Percentiles rank a stretch among this genome's conserved stretches.
These are phyloP conservation scores for Paraphaeosphaeria sporulosa DNA, from an alignment of 2,329 filamentous ascomycete genomes.

Conservation along the genomic window DNA sequence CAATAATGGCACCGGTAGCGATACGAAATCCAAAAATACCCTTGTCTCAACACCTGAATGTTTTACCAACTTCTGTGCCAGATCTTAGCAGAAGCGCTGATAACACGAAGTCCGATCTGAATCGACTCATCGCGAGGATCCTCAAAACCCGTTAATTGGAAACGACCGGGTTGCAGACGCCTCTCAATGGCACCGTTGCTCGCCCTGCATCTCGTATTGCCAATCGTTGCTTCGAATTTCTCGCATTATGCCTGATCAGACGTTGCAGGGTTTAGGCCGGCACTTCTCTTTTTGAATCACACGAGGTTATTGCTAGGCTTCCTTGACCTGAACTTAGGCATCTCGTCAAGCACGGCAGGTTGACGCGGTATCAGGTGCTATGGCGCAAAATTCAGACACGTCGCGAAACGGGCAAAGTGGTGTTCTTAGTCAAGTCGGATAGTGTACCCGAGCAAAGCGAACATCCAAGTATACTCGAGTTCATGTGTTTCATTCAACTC, in stretches of 20 bases:
- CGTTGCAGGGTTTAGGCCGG: conserved; percentile 4
- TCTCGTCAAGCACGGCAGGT: conserved; percentile 5
- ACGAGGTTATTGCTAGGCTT: conserved; percentile 2
- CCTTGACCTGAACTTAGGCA: not conserved
- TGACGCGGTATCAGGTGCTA: conserved; percentile 16
- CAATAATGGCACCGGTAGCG: not conserved
- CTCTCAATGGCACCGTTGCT: not conserved
- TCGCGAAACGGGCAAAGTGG: conserved; percentile 5
- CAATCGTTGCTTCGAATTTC: not conserved
- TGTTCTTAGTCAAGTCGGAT: conserved; percentile 7
- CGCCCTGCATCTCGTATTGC: conserved; percentile 2
- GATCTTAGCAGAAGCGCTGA: conserved; percentile 1
- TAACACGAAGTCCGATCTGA: conserved; percentile 11
- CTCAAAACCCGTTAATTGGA: conserved; percentile 8
- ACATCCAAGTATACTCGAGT: conserved; percentile 4
- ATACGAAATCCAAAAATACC: conserved; percentile 14
- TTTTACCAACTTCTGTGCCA: conserved; percentile 5
- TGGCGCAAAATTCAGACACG: too few relatives aligned
- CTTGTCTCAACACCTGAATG: not conserved
- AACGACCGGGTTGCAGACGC: conserved; percentile 2
- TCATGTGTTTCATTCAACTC: not conserved
- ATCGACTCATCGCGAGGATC: conserved; percentile 12
- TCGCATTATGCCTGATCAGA: not conserved
- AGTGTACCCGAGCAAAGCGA: conserved; percentile 5
- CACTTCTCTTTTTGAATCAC: conserved; percentile 1